Base-by-base conservation (phyloP, 2,329 filamentous ascomycete species). In the Sclerotinia spermophila region DNA sequence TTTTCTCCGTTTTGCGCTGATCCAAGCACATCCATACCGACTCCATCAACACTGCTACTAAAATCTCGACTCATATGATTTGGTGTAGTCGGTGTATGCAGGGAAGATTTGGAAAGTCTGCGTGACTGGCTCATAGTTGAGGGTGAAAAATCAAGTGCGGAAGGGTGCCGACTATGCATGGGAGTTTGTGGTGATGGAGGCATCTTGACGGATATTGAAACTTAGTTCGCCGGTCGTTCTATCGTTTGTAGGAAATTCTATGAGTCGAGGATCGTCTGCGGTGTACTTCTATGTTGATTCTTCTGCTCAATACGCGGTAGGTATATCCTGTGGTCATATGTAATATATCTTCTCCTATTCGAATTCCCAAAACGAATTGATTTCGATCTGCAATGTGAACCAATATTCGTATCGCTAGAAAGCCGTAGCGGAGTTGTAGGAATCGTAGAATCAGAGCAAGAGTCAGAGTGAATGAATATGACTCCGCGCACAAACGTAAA, bases 121-220 rank as follows among this genome's bases (percentile, higher is more conserved):
- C 78, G 75, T 17, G 75, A 64, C 56, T 40, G 68, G 45, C 68
- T 72, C 38, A 76, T 75, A 24, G 75, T 75, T 65, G 75, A 75
- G 10, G 77, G 77, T 27, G 77, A 75, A 67, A 82, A 82, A 73
- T 89, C 86, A 76, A 86, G 82, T 72, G 81, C 81, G 42, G 88
- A 90, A 59, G 86, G 83, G 68, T 86, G 83, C 74, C 87, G 84
- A 73, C 87, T 89, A 77, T 89, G 87, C 74, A 82, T 83, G 69
- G 88, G 87, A 48, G 87, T 89, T 64, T 82, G 82, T 65, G 87
- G 86, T 70, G 81, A 80, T 68, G 81, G 77, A 65, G 82, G 78
- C 83, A 85, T 86, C 55, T 65, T 77, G 79, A 74, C 44, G 59
- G 61, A 33, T 68, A 68, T 65, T 33, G 68, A 69, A 38, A 68